Evolutionary conservation across 2,329 filamentous ascomycete species (phyloP).

Genomic region (Phyllosticta capitalensis): DNA sequence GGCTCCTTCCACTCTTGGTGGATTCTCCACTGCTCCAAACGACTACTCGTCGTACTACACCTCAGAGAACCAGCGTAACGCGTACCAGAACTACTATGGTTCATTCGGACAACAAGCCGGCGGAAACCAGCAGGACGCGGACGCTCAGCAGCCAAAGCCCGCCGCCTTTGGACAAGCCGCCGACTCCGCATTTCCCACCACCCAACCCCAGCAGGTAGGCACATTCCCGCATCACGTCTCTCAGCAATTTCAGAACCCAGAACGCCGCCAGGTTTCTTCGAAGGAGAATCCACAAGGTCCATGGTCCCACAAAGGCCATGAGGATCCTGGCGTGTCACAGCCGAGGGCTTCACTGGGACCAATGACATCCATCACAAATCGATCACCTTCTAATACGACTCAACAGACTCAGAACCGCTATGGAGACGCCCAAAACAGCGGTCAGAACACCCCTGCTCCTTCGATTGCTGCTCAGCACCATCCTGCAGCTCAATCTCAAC

Average conservation of each 20-base stretch:
- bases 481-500: conserved; percentile 34
- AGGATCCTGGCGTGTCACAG: background rate
- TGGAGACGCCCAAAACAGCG: conserved; percentile 72
- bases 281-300: background rate
- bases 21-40: conserved; percentile 63
- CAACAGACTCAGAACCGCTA: conserved; percentile 54
- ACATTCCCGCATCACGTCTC: background rate
- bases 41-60: conserved; percentile 86
- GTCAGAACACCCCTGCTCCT: conserved; percentile 84
- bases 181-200: conserved; percentile 53
- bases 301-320: background rate
- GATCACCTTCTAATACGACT: conserved; percentile 2
- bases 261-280: background rate
- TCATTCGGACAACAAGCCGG: conserved; percentile 43
- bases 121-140: conserved; percentile 58
- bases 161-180: conserved; percentile 32
- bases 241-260: background rate
- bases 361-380: conserved; percentile 2
- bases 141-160: conserved; percentile 60
- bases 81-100: conserved; percentile 61
- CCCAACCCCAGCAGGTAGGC: conserved; percentile 49
- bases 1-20: conserved; percentile 50
- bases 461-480: conserved; percentile 49
- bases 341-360: background rate
- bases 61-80: conserved; percentile 61